Percentiles rank a stretch among this genome's conserved stretches.
Conservation (phyloP, 2,329 filamentous ascomycete genomes). For the Dichotomopilus funicola region DNA sequence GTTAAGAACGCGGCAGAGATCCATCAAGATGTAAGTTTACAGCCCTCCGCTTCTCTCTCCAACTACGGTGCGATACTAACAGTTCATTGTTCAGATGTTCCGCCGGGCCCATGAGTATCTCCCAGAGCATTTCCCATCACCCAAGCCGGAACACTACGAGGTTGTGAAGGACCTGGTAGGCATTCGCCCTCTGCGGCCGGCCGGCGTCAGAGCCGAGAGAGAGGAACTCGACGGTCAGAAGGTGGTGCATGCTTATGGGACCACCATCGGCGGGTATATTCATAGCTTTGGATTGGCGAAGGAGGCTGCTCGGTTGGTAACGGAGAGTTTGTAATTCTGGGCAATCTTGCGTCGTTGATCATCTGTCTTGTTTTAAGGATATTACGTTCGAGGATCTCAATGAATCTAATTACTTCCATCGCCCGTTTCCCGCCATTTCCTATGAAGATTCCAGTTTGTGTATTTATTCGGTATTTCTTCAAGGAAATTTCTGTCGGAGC, state of each 20-base stretch:
- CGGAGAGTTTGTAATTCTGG: neutral
- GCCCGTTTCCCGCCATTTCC: neutral
- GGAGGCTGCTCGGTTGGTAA: slow-evolving; percentile 8
- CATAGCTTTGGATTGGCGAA: slow-evolving; percentile 19
- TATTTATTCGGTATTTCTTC: neutral
- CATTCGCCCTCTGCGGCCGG: slow-evolving; percentile 10
- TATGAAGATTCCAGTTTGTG: neutral
- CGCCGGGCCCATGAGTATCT: slow-evolving; percentile 11
- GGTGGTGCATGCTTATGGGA: slow-evolving; percentile 20
- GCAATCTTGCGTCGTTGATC: neutral
- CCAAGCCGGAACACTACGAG: slow-evolving; percentile 6
- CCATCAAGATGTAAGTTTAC: slow-evolving; percentile 7
- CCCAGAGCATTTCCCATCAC: slow-evolving; percentile 15
- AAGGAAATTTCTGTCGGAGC: too few relatives aligned
- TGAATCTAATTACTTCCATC: neutral
- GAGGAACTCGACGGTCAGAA: slow-evolving; percentile 13
- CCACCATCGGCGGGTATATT: slow-evolving; percentile 20
- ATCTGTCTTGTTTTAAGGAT: neutral
- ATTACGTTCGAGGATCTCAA: too few relatives aligned
- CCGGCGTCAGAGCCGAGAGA: slow-evolving; percentile 13
- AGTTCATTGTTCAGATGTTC: slow-evolving; percentile 3
- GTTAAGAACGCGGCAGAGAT: neutral
- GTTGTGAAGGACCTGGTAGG: slow-evolving; percentile 14
- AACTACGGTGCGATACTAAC: neutral
- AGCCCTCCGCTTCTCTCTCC: neutral